A percentile compares a stretch with the other conserved stretches of the same genome.
Conservation (phyloP, 192 early-diverging fungal species). For the Haplosporangium gracile region DNA sequence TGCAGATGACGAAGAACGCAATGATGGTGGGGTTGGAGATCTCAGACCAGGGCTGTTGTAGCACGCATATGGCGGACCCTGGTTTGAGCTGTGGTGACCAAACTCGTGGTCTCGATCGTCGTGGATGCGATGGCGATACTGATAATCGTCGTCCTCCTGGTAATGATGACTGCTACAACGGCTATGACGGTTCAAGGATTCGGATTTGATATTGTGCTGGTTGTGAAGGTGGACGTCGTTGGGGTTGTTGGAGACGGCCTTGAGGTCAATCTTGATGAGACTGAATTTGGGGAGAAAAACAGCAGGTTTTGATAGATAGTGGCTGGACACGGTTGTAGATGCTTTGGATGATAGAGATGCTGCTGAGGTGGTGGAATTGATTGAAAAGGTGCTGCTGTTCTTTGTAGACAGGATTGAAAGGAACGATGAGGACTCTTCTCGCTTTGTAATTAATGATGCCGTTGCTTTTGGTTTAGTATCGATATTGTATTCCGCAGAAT, state of each 20-base stretch:
- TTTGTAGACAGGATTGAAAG: background rate
- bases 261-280: conserved; percentile 38
- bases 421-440: background rate
- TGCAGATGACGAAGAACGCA: background rate
- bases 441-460: background rate
- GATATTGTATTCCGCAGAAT: background rate
- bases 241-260: conserved; percentile 34
- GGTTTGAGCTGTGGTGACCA: background rate
- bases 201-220: conserved; percentile 23
- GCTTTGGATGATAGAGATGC: background rate
- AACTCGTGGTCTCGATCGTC: background rate
- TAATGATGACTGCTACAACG: background rate
- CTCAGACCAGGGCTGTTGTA: background rate
- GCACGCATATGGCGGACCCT: background rate
- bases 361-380: background rate
- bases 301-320: background rate
- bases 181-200: background rate
- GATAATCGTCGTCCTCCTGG: background rate
- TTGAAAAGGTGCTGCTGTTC: conserved; percentile 5
- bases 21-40: conserved; percentile 7
- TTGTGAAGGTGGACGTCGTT: conserved; percentile 37
- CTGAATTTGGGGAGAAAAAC: conserved; percentile 17
- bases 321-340: background rate
- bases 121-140: background rate
- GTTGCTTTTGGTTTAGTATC: background rate